Base-by-base conservation (phyloP, 805 yeast genomes). In the Saccharomyces eubayanus region DNA sequence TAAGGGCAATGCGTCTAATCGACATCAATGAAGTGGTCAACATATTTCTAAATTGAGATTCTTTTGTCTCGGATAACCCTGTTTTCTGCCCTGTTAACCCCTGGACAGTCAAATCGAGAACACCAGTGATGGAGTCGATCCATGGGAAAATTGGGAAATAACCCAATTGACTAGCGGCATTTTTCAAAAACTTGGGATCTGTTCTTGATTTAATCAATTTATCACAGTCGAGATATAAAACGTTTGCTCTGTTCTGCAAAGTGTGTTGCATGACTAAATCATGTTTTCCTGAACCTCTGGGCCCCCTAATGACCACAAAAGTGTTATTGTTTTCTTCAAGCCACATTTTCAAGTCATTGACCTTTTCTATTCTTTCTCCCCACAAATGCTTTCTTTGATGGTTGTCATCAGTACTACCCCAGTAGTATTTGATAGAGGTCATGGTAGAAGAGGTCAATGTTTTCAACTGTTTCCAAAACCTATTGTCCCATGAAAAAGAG, bases 111-210 rank as follows among this genome's bases (percentile, higher is more conserved):
- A 94, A 75, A 71, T 94, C 99, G 48, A 89, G 72, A 55, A 90
- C 83, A 54, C 83, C 81, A 0, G 96, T 82, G 11, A 91, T 72
- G 2, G 86, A 80, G 67, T 89, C 89, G 56, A 91, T 72, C 96
- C 97, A 92, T 24, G 97, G 87, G 68, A 94, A 94, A 5, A 89
- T 84, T 0, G 99, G 99, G 74, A 81, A 89, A 69, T 94, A 94
- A 0, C 99, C 99, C 28, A 90, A 64, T 66, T 88, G 89, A 28
- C 72, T 73, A 0, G 98, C 89, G 20, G 89, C 79, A 51, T 78
- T 78, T 53, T 79, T 78, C 47, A 94, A 72, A 58, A 89, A 82
- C 31, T 77, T 77, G 2, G 84, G 75, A 58, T 90, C 97, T 31
- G 84, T 82, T 61, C 96, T 74, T 2, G 94, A 75, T 64, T 87